Base-by-base conservation (phyloP, 768 basidiomycete genomes). In the Tulasnella sp. region DNA sequence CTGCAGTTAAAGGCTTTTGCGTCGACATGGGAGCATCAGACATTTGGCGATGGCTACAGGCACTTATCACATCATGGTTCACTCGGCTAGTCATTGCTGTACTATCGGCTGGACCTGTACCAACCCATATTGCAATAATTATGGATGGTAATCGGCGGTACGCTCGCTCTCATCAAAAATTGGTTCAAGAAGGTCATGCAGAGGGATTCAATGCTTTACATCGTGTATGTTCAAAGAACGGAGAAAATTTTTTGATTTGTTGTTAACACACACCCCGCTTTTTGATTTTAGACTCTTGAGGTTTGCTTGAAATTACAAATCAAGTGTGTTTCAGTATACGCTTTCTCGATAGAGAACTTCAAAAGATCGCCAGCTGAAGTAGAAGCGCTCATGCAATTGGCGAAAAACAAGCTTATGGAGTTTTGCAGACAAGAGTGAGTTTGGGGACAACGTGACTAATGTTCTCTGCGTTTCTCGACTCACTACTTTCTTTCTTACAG, bases 271-370 rank as follows among this genome's bases (percentile, higher is more conserved):
- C 41, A 19, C 6, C 24, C 2, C 22, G 15, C 32, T 35, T 15
- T 32, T 34, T 31, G 32, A 27, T 24, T 37, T 10, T 56, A 96
- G 92, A 72, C 88, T 49, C 69, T 98, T 15, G 87, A 91, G 63
- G 72, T 91, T 25, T 92, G 92, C 59, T 68, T 93, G 19, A 70
- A 74, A 1, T 72, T 99, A n/a, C 69, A 78, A 10, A 73, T 99
- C 42, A 73, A 69, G 53, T 89, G 83, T 54, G 90, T 98, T 22
- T 81, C 88, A 2, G 86, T 83, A n/a, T 99, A 93, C 59, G 89
- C 90, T n/a, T 99, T 99, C 66, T 77, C 91, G 1, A 90, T 98
- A 54, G 93, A 98, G 59, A 99, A 98, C 67, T 98, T 98, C 69
- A 86, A 86, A 55, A 76, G 95, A 19, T 74, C 83, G 0, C 69